Base-by-base conservation (phyloP, 2,329 filamentous ascomycete genomes). In the Blumeriella jaapii region DNA sequence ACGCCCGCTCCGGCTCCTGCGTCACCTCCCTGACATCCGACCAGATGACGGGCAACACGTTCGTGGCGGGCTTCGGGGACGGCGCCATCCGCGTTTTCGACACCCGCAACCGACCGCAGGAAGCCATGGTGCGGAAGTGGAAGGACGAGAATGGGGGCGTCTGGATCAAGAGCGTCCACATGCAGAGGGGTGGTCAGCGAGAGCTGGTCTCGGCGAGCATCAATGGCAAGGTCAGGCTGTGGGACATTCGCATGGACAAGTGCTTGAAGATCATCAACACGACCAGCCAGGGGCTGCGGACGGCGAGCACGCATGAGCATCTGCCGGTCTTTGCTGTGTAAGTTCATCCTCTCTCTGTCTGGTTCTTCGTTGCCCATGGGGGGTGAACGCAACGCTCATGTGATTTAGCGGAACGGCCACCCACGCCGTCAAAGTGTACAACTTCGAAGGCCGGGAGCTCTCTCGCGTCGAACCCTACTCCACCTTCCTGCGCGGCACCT, bases 11-110 rank as follows among this genome's bases (percentile, higher is more conserved):
- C 1, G 86, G 86, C 20, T 93, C 86, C 11, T 96, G 89, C 58
- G 91, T 98, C 42, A 98, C 91, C 4, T 93, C 86, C 6, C 64
- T 98, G 44, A 96, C 91, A 2, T 94, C 86, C 11, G 91, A 98
- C 59, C 91, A 96, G 66, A 93, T 98, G 60, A 93, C 93, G 34
- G 91, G 91, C 27, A 87, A 95, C 53, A 77, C 95, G 29, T 95
- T 98, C 52, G 82, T 94, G 8, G 91, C 91, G 25, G 91, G 91
- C 3, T 98, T 96, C 52, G 91, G 91, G 12, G 93, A 98, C 52
- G 91, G 91, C 20, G 87, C 86, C 1, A 79, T 98, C 27, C 75
- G 91, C 34, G 86, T 95, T 4, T 98, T 95, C 55, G 91, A 98
- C 58, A 84, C 89, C 46, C 78, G 91, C 9, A 63, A 83, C 43